phyloP scores from a whole-genome alignment of 495 filamentous ascomycete species.

The Penicillium lagena region DNA sequence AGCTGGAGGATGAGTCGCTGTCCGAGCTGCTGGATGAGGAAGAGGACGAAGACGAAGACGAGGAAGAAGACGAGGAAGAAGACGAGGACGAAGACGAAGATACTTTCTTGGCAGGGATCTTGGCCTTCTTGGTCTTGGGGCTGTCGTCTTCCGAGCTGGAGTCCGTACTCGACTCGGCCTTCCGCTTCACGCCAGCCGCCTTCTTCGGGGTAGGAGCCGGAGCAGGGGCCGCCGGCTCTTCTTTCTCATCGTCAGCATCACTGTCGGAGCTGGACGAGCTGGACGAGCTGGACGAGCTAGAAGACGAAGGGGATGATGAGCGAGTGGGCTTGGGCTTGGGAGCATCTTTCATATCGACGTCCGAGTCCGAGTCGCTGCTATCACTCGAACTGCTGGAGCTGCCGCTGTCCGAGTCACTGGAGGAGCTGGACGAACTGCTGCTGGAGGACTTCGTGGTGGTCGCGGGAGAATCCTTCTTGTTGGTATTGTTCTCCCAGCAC shows the following conservation, averaged over 20 bases:
- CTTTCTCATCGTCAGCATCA: constrained; percentile 56
- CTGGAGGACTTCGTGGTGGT: constrained; percentile 5
- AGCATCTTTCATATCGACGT: constrained; percentile 55
- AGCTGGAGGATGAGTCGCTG: constrained; percentile 25
- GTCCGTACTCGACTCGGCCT: constrained; percentile 50
- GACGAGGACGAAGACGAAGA: constrained; percentile 10
- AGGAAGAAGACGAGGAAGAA: constrained; percentile 19
- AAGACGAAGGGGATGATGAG: constrained; percentile 35
- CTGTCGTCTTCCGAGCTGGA: constrained; percentile 32
- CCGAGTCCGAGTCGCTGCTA: constrained; percentile 28
- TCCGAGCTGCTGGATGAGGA: constrained; percentile 1
- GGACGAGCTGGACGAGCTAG: constrained; percentile 14
- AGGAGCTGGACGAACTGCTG: constrained; percentile 7
- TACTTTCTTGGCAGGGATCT: constrained; percentile 12
- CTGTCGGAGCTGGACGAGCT: constrained; percentile 52
- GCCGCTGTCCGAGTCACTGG: constrained; percentile 5
- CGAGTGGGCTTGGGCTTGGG: constrained; percentile 21
- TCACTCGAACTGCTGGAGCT: constrained; percentile 33
- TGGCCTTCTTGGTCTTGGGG: constrained; percentile 37
- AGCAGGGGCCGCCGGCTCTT: constrained; percentile 28
- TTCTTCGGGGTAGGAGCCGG: constrained; percentile 27
- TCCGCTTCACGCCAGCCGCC: constrained; percentile 51
- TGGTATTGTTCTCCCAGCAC: constrained; percentile 32
- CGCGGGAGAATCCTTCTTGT: constrained; percentile 17
- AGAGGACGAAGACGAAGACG: constrained; percentile 22